A percentile compares a stretch with the other conserved stretches of the same genome.
These are phyloP conservation scores for Alternaria sp. DNA, from an alignment of 2,329 filamentous ascomycete genomes.

Conservation along the genomic window DNA sequence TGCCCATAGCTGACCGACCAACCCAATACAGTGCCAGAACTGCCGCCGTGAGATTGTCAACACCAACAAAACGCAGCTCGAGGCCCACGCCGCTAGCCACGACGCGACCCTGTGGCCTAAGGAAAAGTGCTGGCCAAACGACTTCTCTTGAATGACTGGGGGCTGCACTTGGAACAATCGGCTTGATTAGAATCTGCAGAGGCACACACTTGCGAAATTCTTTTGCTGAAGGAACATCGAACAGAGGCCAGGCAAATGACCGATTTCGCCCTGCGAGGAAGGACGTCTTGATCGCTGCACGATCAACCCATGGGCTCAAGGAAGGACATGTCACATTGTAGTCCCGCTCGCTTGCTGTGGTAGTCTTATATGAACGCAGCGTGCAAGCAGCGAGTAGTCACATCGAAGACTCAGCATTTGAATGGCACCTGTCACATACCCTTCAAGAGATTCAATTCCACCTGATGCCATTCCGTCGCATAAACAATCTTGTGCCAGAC, in stretches of 20 bases:
- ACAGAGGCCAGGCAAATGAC: not conserved
- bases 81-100: constrained; percentile 63
- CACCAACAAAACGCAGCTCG: constrained; percentile 61
- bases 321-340: not conserved
- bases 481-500: not conserved
- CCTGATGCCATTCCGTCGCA: not conserved
- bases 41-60: constrained; percentile 63
- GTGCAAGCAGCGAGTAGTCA: not conserved
- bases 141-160: constrained; percentile 37
- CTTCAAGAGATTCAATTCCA: not conserved
- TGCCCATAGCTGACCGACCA: constrained; percentile 4
- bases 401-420: constrained; percentile 63
- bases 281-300: not conserved
- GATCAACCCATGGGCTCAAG: not conserved
- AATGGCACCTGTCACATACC: not conserved
- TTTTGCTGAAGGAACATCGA: not conserved
- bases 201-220: not conserved
- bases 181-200: not conserved
- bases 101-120: constrained; percentile 61
- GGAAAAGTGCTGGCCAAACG: constrained; percentile 67
- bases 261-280: not conserved
- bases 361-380: not conserved
- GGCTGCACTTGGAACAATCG: not conserved
- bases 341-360: not conserved
- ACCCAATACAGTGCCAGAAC: constrained; percentile 56